Base-by-base conservation (phyloP, 2,329 filamentous ascomycete genomes). In the Zarea fungicola region DNA sequence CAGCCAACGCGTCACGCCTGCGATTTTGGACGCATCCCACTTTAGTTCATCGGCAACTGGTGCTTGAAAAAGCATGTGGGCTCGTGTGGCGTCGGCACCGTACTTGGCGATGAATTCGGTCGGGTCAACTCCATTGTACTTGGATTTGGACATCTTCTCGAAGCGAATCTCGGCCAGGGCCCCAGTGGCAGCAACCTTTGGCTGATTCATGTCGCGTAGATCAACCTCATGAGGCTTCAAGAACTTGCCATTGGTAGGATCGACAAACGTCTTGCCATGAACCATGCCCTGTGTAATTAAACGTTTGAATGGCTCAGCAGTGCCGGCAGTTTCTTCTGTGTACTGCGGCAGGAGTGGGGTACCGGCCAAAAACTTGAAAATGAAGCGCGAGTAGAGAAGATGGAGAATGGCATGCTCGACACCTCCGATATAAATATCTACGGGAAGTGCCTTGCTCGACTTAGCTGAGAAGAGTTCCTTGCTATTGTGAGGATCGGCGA, bases 101-200 rank as follows among this genome's bases (percentile, higher is more conserved):
- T 93, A 85, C 56, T 80, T 81, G 7, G 75, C 69, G 50, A 93
- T 88, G 54, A 85, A 87, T 0, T 71, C 73, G 0, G 80, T 82
- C 0, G 90, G 90, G 61, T 95, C 89, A 6, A 95, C 88, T 22
- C 90, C 90, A 61, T 96, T 96, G 69, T 93, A 77, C 66, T 96
- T 96, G 59, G 88, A 95, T 69, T 96, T 96, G 32, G 87, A 93
- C 90, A 96, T 96, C 63, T 96, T 96, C 64, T 95, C 89, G 58
- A 79, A 95, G 1, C 80, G 83, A 16, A 89, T 67, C 23, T 71
- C 77, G 2, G 85, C 81, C 0, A 61, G 59, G 41, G 77, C 67
- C 4, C 81, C 80, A 0, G 81, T 86, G 0, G 76, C 74, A 16
- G 73, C 73, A n/a, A 93, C 77, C 47, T 73, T 71, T 1, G 86